Conservation (phyloP, 1,284 basidiomycete genomes). For the Anthracocystis walkeri region DNA sequence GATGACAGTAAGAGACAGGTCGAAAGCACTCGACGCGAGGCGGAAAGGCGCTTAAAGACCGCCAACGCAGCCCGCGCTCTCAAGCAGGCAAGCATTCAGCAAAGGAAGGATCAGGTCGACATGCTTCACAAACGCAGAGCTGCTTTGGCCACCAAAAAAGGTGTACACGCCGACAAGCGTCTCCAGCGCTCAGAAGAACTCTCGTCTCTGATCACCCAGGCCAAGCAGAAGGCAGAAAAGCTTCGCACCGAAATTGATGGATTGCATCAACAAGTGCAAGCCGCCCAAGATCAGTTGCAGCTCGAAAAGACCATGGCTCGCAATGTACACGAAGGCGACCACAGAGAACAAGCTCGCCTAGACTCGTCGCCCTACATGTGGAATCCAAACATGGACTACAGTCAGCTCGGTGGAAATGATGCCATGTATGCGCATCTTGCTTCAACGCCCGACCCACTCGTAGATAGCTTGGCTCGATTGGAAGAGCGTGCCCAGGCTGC, state of each 20-base stretch:
- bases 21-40: slow-evolving; percentile 82
- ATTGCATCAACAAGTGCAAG: slow-evolving; percentile 24
- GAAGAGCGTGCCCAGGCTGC: slow-evolving; percentile 34
- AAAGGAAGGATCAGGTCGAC: slow-evolving; percentile 78
- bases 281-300: slow-evolving; percentile 29
- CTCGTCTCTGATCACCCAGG: slow-evolving; percentile 14
- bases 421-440: slow-evolving; percentile 38
- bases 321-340: slow-evolving; percentile 17
- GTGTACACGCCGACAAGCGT: slow-evolving; percentile 44
- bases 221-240: slow-evolving; percentile 21
- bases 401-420: slow-evolving; percentile 18
- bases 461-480: slow-evolving; percentile 40
- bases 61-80: slow-evolving; percentile 75
- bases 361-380: slow-evolving; percentile 16
- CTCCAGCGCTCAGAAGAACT: slow-evolving; percentile 31
- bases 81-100: slow-evolving; percentile 59
- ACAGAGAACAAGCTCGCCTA: slow-evolving; percentile 11
- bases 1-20: slow-evolving; percentile 88
- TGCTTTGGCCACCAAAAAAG: slow-evolving; percentile 55
- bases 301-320: slow-evolving; percentile 29
- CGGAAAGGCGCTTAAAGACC: slow-evolving; percentile 84
- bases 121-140: slow-evolving; percentile 74
- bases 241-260: slow-evolving; percentile 22
- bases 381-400: slow-evolving; percentile 17
- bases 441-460: slow-evolving; percentile 39